phyloP scores from a whole-genome alignment of 2,329 filamentous ascomycete species.

The Ceratocystis cacaofunesta region DNA sequence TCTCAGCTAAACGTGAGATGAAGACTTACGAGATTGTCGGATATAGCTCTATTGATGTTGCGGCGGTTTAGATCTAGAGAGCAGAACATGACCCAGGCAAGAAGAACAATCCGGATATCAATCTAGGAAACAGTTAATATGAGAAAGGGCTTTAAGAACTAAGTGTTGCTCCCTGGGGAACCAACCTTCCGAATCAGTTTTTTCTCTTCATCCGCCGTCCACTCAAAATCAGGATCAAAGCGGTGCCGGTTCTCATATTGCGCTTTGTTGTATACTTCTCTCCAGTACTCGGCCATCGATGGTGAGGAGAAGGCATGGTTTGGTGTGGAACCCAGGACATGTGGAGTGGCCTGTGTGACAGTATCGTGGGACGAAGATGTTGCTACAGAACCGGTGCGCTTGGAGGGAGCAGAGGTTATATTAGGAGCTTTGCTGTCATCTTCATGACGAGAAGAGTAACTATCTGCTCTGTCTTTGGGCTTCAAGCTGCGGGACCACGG shows the following conservation, averaged over 20 bases:
- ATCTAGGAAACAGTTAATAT: conserved; percentile 11
- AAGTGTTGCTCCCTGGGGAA: not conserved
- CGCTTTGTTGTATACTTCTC: conserved; percentile 38
- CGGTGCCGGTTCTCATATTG: conserved; percentile 46
- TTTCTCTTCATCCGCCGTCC: conserved; percentile 35
- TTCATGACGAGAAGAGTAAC: not conserved
- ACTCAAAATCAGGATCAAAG: conserved; percentile 33
- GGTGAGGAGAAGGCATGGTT: conserved; percentile 37
- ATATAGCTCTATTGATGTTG: conserved; percentile 32
- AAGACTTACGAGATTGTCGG: conserved; percentile 25
- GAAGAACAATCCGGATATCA: conserved; percentile 13
- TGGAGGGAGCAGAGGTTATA: not conserved
- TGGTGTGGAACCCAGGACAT: conserved; percentile 21
- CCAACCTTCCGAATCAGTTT: conserved; percentile 27
- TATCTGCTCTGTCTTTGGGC: not conserved
- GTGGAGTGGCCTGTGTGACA: conserved; percentile 22
- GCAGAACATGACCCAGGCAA: conserved; percentile 35
- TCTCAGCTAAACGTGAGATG: conserved; percentile 9
- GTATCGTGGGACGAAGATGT: conserved; percentile 13
- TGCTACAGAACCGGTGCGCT: conserved; percentile 6
- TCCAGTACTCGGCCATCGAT: conserved; percentile 38
- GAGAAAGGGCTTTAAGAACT: not conserved
- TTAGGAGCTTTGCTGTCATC: not conserved
- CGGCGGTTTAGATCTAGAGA: conserved; percentile 32
- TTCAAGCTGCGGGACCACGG: not conserved